Evolutionary conservation across 2,329 filamentous ascomycete species (phyloP).

Genomic region (Pleomassaria siparia): DNA sequence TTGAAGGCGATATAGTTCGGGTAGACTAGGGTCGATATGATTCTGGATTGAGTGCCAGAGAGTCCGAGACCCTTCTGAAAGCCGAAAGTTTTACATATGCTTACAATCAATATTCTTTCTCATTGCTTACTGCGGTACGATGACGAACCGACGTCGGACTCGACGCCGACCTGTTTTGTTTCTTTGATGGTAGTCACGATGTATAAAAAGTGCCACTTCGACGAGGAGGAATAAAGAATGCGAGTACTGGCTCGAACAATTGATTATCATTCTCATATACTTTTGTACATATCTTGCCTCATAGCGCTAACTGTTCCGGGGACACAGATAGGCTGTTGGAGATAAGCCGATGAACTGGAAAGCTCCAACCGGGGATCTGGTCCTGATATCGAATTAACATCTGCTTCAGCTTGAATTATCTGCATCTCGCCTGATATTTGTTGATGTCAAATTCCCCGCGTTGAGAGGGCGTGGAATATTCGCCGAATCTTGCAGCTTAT

Average conservation of each 20-base stretch:
- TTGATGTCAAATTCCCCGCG: background rate
- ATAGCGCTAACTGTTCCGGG: background rate
- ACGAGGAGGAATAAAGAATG: background rate
- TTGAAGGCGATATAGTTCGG: constrained; percentile 43
- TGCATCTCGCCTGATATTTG: background rate
- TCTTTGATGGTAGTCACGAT: background rate
- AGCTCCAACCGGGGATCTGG: background rate
- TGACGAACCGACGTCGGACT: too few species aligned
- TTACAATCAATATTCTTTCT: too few species aligned
- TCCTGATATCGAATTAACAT: background rate
- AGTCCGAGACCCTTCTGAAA: constrained; percentile 44
- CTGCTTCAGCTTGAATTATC: background rate
- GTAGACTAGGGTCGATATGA: constrained; percentile 13
- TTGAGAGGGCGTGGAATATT: background rate
- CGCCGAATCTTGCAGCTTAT: background rate
- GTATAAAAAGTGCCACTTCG: background rate
- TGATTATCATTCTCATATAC: background rate
- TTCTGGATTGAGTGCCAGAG: constrained; percentile 53
- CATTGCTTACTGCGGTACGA: too few species aligned
- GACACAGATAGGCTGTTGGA: background rate
- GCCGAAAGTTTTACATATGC: constrained; percentile 55
- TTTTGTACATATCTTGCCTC: background rate
- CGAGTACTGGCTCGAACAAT: background rate
- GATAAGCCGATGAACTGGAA: background rate
- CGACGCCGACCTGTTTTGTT: background rate